Evolutionary conservation across 106 monocot species (phyloP).

Genomic region (Allium sativum): DNA sequence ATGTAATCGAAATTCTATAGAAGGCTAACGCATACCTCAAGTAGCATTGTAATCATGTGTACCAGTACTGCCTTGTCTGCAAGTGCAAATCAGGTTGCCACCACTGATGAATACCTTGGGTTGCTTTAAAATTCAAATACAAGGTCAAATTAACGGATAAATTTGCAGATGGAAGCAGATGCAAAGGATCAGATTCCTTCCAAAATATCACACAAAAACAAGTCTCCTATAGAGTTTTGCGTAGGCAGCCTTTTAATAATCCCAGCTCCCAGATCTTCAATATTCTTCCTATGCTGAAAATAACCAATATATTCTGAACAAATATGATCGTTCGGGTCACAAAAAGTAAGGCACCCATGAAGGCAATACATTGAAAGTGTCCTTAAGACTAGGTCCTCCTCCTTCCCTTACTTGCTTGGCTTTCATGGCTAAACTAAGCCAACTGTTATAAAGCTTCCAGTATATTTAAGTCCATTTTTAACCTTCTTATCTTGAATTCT

Average conservation of each 20-base stretch:
- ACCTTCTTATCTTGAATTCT: constrained; percentile 66
- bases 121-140: constrained; percentile 51
- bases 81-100: constrained; percentile 60
- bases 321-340: constrained; percentile 73
- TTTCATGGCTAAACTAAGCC: constrained; percentile 51
- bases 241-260: constrained; percentile 75
- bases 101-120: constrained; percentile 97
- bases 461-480: constrained; percentile 65
- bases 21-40: no score
- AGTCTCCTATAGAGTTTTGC: constrained; percentile 59
- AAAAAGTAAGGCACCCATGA: constrained; percentile 75
- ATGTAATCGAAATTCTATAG: no score
- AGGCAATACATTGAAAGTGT: constrained; percentile 40
- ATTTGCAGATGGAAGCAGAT: constrained; percentile 85
- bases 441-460: constrained; percentile 72
- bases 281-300: constrained; percentile 65
- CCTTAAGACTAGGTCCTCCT: constrained; percentile 15
- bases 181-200: constrained; percentile 61
- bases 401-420: constrained; percentile 3
- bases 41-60: not conserved
- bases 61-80: constrained; percentile 26
- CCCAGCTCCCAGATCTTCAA: constrained; percentile 82
- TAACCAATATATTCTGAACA: constrained; percentile 91
- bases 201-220: constrained; percentile 58
- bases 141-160: constrained; percentile 52